Evolutionary conservation across 176 grass and related monocot genomes (phyloP), one percentile per base, ranked within the genome.

Genomic region (Tillandsia fasciculata): DNA sequence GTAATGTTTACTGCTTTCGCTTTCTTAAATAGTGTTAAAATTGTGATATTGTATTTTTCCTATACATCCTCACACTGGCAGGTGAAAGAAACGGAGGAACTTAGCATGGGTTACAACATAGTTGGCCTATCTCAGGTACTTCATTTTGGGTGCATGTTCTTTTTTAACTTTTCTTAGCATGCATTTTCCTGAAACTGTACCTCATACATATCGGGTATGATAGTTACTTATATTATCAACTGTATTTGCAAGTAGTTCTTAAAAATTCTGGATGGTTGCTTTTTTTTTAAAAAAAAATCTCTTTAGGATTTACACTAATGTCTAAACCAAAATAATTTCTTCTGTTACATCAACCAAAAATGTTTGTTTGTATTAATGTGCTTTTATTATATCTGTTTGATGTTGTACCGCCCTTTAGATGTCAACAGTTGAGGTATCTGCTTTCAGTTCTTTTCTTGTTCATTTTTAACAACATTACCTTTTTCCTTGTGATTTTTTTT

Each of bases 61-160:
- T 42, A 42, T 42, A 42, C 4, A 42, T 42, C 33, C 33, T 78
- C 64, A 33, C 74, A 76, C 72, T 89, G 33, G 42, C 82, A 92
- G 92, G 92, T 96, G 58, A 92, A 91, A 79, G 67, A 80, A 76
- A 96, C 89, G 92, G 53, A 89, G 79, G 88, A 91, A 65, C 81
- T 96, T 11, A 80, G 74, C 4, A 64, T 79, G 77, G 92, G 92
- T 74, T 96, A 89, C 88, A 96, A 69, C 71, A 89, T 96, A 52
- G 51, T 96, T 73, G 92, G 88, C 57, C 86, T 96, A 66, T 96
- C 92, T 64, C 92, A 92, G 92, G 92, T 96, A 64, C 17, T 71
- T 70, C 82, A 4, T 42, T 42, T 42, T 42, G 33, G 33, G 33
- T 42, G 33, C 61, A 26, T 77, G 12, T 52, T 79, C 26, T 52